Evolutionary conservation across 306 rosid species (phyloP).

Genomic region (Medicago ruthenica): DNA sequence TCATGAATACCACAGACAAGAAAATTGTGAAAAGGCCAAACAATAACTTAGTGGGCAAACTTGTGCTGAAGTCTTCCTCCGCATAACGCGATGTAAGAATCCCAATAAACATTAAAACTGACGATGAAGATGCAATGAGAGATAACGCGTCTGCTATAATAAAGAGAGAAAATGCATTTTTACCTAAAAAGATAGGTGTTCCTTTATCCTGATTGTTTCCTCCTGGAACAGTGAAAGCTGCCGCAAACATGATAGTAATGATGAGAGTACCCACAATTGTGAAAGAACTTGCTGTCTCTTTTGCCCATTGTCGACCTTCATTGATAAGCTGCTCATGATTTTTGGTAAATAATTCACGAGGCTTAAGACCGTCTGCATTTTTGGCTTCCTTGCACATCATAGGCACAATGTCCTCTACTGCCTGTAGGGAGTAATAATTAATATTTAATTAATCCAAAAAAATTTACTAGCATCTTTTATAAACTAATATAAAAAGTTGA

Average conservation of each 20-base stretch:
- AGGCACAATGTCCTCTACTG: conserved; percentile 4
- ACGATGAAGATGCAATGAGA: not conserved
- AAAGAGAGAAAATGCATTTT: not conserved
- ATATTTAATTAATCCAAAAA: too few relatives aligned
- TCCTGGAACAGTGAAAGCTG: conserved; percentile 39
- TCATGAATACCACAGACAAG: not conserved
- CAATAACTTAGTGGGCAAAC: not conserved
- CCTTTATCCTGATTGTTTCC: conserved; percentile 11
- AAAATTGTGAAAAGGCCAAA: not conserved
- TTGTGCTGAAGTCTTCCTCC: not conserved
- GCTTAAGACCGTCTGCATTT: conserved; percentile 2
- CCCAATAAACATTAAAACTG: not conserved
- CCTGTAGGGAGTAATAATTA: conserved; percentile 16
- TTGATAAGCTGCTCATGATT: not conserved
- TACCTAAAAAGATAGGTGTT: not conserved
- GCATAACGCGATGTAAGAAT: not conserved
- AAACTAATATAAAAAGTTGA: too few relatives aligned
- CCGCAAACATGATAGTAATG: conserved; percentile 18
- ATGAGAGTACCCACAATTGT: conserved; percentile 33
- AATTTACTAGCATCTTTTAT: too few relatives aligned
- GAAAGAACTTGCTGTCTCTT: not conserved
- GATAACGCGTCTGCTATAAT: not conserved
- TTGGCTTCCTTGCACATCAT: not conserved
- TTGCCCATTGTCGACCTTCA: conserved; percentile 39
- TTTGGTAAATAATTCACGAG: conserved; percentile 21